Evolutionary conservation across 1,139 yeast species (phyloP).

Genomic region (Geotrichum citri-aurantii): DNA sequence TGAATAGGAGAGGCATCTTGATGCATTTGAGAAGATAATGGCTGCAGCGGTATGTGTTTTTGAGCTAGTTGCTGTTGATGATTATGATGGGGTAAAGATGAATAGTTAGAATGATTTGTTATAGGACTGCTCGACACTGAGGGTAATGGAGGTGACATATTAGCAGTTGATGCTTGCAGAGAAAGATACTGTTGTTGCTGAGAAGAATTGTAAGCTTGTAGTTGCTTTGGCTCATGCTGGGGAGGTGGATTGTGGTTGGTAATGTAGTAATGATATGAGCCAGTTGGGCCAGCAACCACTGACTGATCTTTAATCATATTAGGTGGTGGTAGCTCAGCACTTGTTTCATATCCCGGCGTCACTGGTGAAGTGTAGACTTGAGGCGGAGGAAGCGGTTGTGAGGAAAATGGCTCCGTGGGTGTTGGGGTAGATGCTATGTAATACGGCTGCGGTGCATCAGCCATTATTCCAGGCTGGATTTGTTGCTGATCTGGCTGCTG

Average conservation of each 20-base stretch:
- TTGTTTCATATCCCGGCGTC: not conserved
- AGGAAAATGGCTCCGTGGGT: not conserved
- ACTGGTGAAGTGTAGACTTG: not conserved
- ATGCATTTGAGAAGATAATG: not conserved
- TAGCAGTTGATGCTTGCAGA: not conserved
- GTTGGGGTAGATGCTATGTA: not conserved
- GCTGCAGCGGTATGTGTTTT: not conserved
- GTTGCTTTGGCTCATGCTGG: not conserved
- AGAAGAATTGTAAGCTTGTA: not conserved
- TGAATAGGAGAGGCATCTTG: not conserved
- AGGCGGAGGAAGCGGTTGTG: not conserved
- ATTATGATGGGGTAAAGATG: not conserved
- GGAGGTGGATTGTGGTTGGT: not conserved
- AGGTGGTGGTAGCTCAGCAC: not conserved
- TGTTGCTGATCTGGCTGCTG: not conserved
- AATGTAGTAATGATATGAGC: not conserved
- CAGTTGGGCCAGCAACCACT: not conserved
- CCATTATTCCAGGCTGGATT: not conserved
- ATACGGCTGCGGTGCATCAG: not conserved
- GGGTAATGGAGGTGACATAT: not conserved
- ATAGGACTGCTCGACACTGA: not conserved
- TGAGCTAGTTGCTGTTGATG: not conserved
- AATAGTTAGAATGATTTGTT: not conserved
- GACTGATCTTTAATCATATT: not conserved
- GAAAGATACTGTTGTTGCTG: not conserved